These are phyloP conservation scores for Microcos paniculata DNA, from an alignment of 345 rosid species.

Conservation along the genomic window DNA sequence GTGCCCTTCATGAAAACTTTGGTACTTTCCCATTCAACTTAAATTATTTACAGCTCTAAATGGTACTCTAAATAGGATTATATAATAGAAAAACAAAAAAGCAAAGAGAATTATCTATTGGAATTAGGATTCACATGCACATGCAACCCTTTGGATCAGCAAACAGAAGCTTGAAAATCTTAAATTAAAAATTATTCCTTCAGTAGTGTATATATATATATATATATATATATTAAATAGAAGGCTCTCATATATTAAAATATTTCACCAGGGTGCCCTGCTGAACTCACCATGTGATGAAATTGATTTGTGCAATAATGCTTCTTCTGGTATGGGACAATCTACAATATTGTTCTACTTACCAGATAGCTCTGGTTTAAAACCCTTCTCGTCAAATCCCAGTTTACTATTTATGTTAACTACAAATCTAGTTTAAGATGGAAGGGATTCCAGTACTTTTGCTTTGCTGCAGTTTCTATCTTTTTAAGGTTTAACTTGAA, in stretches of 20 bases:
- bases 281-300: constrained; percentile 40
- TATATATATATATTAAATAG: too few relatives aligned
- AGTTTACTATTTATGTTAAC: too few relatives aligned
- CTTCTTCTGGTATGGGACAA: constrained; percentile 17
- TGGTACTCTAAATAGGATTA: not conserved
- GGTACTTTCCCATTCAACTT: not conserved
- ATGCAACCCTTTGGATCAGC: constrained; percentile 26
- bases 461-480: not conserved
- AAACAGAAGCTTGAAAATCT: not conserved
- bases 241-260: not conserved
- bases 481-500: not conserved
- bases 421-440: too few relatives aligned
- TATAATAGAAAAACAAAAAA: not conserved
- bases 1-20: not conserved
- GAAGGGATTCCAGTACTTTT: too few relatives aligned
- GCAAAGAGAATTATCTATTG: not conserved
- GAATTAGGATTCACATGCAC: constrained; percentile 34
- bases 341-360: constrained; percentile 24
- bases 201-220: not conserved
- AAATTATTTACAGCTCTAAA: not conserved
- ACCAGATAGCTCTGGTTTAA: constrained; percentile 10
- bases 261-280: constrained; percentile 20
- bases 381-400: not conserved
- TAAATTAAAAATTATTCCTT: not conserved
- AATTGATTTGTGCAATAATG: constrained; percentile 23